phyloP scores from a whole-genome alignment of 148 eudicot species.

The Amaranthus cruentus region DNA sequence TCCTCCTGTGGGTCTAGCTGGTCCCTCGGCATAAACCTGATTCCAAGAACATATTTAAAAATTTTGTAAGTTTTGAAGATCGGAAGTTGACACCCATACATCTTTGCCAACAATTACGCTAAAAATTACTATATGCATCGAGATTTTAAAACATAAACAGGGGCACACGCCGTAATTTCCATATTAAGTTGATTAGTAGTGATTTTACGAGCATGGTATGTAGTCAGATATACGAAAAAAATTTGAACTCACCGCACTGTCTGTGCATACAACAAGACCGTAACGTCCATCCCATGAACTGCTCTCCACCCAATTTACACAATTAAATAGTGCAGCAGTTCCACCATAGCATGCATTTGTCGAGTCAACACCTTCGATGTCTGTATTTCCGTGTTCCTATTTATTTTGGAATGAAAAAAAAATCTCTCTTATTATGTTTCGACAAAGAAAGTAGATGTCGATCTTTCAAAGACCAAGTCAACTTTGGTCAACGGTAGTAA shows the following conservation, averaged over 20 bases:
- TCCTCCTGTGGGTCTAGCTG: conserved; percentile 98
- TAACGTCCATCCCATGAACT: conserved; percentile 90
- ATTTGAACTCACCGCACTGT: conserved; percentile 67
- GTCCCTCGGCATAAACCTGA: conserved; percentile 97
- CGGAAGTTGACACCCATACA: no score
- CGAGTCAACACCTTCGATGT: conserved; percentile 90
- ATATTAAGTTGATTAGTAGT: no score
- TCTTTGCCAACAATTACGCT: no score
- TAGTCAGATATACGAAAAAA: not conserved
- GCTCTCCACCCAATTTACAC: conserved; percentile 92
- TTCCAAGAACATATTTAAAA: conserved; percentile 12
- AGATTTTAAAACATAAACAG: no score
- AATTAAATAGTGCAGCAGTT: conserved; percentile 92
- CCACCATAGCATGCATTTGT: conserved; percentile 93
- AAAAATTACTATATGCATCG: no score
- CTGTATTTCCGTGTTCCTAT: conserved; percentile 72
- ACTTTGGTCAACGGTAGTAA: no score
- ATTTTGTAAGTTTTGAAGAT: not conserved
- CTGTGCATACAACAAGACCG: conserved; percentile 84
- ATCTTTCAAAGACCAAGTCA: no score
- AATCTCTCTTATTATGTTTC: not conserved
- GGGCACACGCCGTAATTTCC: no score
- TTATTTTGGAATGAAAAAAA: conserved; percentile 16
- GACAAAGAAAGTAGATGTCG: not conserved
- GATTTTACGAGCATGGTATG: no score